These are phyloP conservation scores for Globisporangium cystogenes DNA, from an alignment of 352 stramenopile genomes.

Conservation along the genomic window DNA sequence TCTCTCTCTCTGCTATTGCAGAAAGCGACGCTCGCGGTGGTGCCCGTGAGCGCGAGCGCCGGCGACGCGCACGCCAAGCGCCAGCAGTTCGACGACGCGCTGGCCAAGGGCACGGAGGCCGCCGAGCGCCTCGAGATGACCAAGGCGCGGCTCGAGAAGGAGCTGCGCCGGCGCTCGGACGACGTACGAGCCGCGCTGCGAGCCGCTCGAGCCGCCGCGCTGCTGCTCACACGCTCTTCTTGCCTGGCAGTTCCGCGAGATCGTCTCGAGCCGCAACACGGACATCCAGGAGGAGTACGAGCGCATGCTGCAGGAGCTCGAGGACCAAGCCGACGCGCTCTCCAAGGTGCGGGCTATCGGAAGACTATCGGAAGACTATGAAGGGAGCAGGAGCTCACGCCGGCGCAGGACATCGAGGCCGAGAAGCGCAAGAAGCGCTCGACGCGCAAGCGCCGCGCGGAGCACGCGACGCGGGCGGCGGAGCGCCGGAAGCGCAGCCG, in stretches of 20 bases:
- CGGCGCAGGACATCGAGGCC: conserved; percentile 37
- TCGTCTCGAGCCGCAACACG: conserved; percentile 63
- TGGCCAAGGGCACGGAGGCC: conserved; percentile 46
- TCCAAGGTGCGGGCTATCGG: conserved; percentile 15
- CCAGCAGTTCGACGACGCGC: conserved; percentile 52
- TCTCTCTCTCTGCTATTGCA: conserved; percentile 3
- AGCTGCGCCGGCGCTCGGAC: conserved; percentile 51
- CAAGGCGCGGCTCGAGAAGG: conserved; percentile 61
- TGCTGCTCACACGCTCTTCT: background rate
- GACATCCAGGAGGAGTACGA: conserved; percentile 75
- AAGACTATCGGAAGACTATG: no score
- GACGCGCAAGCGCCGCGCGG: conserved; percentile 7
- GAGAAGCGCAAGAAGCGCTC: conserved; percentile 13
- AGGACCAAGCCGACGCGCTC: conserved; percentile 52
- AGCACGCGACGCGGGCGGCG: conserved; percentile 16
- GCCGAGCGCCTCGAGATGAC: conserved; percentile 58
- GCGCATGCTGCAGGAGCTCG: conserved; percentile 66
- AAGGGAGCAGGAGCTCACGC: background rate
- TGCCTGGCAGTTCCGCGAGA: conserved; percentile 55
- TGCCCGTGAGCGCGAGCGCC: conserved; percentile 26
- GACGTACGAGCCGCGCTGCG: conserved; percentile 15
- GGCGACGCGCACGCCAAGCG: conserved; percentile 24
- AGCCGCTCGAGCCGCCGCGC: no score
- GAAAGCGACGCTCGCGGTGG: conserved; percentile 58
- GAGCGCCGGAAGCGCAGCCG: conserved; percentile 8